Percentiles rank a stretch among this genome's conserved stretches.
Conservation (phyloP, 306 rosid species). For the Acacia confusa region DNA sequence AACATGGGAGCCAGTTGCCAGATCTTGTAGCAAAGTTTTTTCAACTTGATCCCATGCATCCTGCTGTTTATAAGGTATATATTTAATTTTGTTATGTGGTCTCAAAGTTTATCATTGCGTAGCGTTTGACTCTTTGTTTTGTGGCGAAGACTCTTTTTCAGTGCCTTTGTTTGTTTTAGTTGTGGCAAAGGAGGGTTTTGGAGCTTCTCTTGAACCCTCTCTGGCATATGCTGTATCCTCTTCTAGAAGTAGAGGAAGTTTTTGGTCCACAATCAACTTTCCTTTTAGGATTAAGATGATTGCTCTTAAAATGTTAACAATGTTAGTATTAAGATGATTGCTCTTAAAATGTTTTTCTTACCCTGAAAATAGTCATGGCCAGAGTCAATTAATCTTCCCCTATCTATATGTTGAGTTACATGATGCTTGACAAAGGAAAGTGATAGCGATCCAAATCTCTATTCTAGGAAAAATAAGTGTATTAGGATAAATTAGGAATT, state of each 20-base stretch:
- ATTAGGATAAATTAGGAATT: too few species aligned
- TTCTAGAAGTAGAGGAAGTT: background rate
- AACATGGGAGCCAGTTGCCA: constrained; percentile 66
- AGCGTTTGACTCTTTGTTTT: constrained; percentile 13
- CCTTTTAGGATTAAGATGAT: background rate
- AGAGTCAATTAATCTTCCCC: background rate
- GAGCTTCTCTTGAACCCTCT: background rate
- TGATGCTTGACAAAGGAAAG: constrained; percentile 10
- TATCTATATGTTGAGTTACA: constrained; percentile 18
- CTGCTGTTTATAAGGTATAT: constrained; percentile 58
- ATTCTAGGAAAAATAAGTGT: too few species aligned
- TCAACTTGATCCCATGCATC: constrained; percentile 55
- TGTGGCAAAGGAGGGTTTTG: background rate
- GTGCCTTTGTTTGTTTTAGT: constrained; percentile 14
- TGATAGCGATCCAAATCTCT: too few species aligned
- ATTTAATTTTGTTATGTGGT: constrained; percentile 3
- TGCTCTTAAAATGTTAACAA: background rate
- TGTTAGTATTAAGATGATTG: constrained; percentile 6
- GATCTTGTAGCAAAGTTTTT: constrained; percentile 59
- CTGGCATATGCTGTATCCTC: background rate
- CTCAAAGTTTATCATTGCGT: background rate
- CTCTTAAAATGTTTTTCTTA: constrained; percentile 8
- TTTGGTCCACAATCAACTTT: background rate
- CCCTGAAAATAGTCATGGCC: background rate
- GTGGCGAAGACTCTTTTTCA: constrained; percentile 15